Evolutionary conservation across 2,329 filamentous ascomycete genomes (phyloP).

Genomic region (Trichoderma gracile): DNA sequence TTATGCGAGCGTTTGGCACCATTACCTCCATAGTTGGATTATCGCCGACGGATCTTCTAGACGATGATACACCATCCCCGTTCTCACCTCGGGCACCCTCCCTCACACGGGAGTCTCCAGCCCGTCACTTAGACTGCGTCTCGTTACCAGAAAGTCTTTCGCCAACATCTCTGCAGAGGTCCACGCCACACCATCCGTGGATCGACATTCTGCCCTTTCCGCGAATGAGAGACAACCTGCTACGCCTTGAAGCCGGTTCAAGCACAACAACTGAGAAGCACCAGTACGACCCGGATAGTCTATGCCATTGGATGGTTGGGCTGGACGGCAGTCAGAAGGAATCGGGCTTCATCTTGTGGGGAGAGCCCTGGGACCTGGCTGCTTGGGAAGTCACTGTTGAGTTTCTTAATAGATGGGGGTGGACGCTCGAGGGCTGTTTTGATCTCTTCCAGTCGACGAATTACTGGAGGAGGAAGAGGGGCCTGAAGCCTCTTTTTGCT

Average conservation of each 20-base stretch:
- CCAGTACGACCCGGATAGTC: not conserved
- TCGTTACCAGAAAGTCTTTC: not conserved
- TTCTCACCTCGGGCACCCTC: not conserved
- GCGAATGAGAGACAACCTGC: constrained; percentile 2
- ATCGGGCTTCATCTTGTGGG: constrained; percentile 14
- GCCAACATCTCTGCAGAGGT: constrained; percentile 1
- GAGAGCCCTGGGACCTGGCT: constrained; percentile 10
- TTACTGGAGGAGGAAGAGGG: constrained; percentile 4
- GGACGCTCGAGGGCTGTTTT: constrained; percentile 2
- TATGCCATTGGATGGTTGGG: constrained; percentile 15
- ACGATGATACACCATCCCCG: not conserved
- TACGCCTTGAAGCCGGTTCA: not conserved
- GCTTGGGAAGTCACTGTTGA: constrained; percentile 13
- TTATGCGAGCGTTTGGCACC: constrained; percentile 8
- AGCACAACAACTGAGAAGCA: not conserved
- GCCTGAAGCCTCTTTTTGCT: constrained; percentile 1
- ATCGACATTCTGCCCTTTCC: constrained; percentile 14
- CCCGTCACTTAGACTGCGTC: not conserved
- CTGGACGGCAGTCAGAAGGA: constrained; percentile 1
- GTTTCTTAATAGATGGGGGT: constrained; percentile 3
- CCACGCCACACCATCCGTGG: constrained; percentile 8
- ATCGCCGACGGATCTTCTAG: not conserved
- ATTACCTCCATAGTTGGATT: not conserved
- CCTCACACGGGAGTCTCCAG: not conserved
- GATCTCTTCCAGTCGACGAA: constrained; percentile 8